Conservation (phyloP, 2,329 filamentous ascomycete species). For the Ambrosiella beaveri region DNA sequence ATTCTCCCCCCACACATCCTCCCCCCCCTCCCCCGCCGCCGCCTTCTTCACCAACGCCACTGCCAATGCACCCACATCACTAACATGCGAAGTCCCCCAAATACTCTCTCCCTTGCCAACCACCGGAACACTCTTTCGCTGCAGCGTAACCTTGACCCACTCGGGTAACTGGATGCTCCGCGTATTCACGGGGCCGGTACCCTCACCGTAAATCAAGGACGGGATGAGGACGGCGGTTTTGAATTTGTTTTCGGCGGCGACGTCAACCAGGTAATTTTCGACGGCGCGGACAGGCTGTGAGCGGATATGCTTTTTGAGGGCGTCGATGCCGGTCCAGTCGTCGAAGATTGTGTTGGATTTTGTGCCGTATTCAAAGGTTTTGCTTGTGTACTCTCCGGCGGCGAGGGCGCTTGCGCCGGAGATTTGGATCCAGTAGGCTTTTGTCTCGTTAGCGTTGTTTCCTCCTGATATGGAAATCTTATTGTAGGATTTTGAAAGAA, state of each 20-base stretch:
- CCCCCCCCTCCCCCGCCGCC: background rate
- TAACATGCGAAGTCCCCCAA: background rate
- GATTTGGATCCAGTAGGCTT: slow-evolving; percentile 20
- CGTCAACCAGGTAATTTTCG: background rate
- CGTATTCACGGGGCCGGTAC: background rate
- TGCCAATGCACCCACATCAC: background rate
- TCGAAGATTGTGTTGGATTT: background rate
- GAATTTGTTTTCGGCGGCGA: background rate
- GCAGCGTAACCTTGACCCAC: background rate
- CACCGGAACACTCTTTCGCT: background rate
- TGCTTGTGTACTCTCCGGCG: slow-evolving; percentile 19
- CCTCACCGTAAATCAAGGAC: background rate
- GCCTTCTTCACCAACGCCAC: background rate
- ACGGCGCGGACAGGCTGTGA: background rate
- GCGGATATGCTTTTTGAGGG: background rate
- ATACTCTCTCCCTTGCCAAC: background rate
- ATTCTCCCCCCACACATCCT: background rate
- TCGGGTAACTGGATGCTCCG: background rate
- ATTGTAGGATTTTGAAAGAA: background rate
- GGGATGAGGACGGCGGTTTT: background rate
- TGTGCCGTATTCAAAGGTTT: background rate
- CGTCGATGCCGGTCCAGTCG: background rate
- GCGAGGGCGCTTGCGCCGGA: slow-evolving; percentile 23
- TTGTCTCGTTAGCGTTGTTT: background rate
- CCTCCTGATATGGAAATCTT: background rate